Base-by-base conservation (phyloP, 805 yeast genomes). In the Hanseniaspora taiwanica region DNA sequence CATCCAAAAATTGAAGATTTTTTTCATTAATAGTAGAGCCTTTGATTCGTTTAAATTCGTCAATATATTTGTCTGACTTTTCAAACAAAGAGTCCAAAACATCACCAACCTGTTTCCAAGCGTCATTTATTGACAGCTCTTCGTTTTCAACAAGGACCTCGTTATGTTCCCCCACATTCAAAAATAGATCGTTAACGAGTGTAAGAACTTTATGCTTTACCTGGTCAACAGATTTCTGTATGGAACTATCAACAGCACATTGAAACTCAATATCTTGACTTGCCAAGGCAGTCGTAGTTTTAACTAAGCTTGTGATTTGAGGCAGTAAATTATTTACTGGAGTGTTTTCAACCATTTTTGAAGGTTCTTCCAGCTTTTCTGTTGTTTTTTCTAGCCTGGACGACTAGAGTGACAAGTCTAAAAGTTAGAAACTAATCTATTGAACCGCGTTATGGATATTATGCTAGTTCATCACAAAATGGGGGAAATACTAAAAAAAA, bases 201-300 rank as follows among this genome's bases (percentile, higher is more conserved):
- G 54, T 58, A 20, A 74, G 52, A 5, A 81, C 42, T 17, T 63
- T 56, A 13, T 58, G 54, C 3, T 76, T 65, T 0, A 71, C 52
- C 1, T 48, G 47, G 8, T 65, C 64, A 37, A 77, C 54, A 12
- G 65, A 53, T 0, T 52, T 46, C 7, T 66, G 58, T 12, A 77
- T 52, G 1, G 56, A 52, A 3, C 62, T 50, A 50, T 83, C 89
- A 10, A 84, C 53, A 36, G 82, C 74, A 36, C 68, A 64, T 56
- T 76, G 74, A 52, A 87, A 91, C 23, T 70, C 73, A n/a, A 86
- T 69, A 62, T 89, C 97, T 42, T 81, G 81, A 0, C 84, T 74
- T 2, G 82, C 81, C 34, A 87, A 58, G 2, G 81, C 76, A 3
- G 79, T 65, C 0, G 94, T 69, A 2, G 80, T 71, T 44, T 93